These are phyloP conservation scores for Colletotrichum sansevieriae DNA, from an alignment of 2,329 filamentous ascomycete species.

Conservation along the genomic window DNA sequence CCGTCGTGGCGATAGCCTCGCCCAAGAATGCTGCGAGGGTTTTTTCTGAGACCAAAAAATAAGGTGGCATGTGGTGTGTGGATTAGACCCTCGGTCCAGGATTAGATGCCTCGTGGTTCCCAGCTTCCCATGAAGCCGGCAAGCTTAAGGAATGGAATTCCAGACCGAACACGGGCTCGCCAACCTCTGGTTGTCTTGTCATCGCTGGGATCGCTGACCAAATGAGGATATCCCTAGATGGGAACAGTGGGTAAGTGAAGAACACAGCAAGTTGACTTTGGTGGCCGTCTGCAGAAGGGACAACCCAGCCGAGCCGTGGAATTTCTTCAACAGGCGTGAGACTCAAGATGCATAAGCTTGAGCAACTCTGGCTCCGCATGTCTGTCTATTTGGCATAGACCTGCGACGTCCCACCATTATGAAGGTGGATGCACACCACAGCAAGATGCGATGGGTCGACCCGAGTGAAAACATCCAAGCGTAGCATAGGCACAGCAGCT, in stretches of 20 bases:
- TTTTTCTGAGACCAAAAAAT: background rate
- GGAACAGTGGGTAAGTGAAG: background rate
- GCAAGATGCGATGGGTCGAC: no score
- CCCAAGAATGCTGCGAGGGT: constrained; percentile 13
- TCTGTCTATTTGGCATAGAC: no score
- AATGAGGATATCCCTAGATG: background rate
- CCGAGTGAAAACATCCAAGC: no score
- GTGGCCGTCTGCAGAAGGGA: constrained; percentile 23
- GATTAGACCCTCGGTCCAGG: background rate
- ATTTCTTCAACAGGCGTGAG: no score
- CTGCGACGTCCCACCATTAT: no score
- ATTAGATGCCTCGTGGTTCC: background rate
- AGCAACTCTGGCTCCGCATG: no score
- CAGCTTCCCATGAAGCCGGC: constrained; percentile 11
- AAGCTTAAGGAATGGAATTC: background rate
- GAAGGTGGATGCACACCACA: no score
- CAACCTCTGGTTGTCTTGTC: background rate
- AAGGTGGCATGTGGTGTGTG: constrained; percentile 6
- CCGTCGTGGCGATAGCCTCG: constrained; percentile 9
- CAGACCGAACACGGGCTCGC: background rate
- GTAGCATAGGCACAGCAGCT: no score
- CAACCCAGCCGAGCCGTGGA: constrained; percentile 5
- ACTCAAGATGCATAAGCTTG: no score
- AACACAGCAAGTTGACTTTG: background rate
- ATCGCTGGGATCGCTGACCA: constrained; percentile 6